Percentiles rank a stretch among this genome's conserved stretches.
Evolutionary conservation across 2,329 filamentous ascomycete genomes (phyloP).

Genomic region (Colletotrichum lentis): DNA sequence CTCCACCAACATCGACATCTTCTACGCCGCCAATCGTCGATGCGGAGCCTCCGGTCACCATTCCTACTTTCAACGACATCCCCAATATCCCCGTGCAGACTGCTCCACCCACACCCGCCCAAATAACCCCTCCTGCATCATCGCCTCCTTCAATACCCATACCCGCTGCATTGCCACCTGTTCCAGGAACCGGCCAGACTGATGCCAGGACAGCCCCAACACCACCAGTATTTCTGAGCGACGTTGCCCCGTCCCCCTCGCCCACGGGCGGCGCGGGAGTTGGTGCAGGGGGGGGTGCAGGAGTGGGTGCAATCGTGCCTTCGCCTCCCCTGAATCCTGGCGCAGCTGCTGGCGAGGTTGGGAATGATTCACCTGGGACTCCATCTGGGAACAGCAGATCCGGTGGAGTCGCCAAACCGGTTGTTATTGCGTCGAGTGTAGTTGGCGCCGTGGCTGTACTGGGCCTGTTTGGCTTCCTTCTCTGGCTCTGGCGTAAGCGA

Average conservation of each 20-base stretch:
- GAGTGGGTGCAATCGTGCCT: constrained; percentile 3
- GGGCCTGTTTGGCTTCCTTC: constrained; percentile 55
- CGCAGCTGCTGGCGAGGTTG: constrained; percentile 30
- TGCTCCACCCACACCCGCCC: constrained; percentile 13
- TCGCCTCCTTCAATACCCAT: constrained; percentile 23
- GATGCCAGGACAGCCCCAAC: constrained; percentile 46
- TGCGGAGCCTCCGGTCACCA: constrained; percentile 29
- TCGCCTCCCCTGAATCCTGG: constrained; percentile 28
- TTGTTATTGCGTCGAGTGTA: constrained; percentile 61
- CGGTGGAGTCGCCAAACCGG: constrained; percentile 45
- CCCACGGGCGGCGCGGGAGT: constrained; percentile 12
- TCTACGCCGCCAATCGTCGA: constrained; percentile 22
- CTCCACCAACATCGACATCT: constrained; percentile 20
- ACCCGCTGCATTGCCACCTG: constrained; percentile 35
- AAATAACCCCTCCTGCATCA: constrained; percentile 11
- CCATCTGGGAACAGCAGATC: constrained; percentile 40
- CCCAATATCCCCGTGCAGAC: constrained; percentile 25
- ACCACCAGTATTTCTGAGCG: constrained; percentile 27
- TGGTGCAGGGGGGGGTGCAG: background rate
- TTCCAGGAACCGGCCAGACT: constrained; percentile 48
- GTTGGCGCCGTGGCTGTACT: constrained; percentile 59
- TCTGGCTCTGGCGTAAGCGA: constrained; percentile 61
- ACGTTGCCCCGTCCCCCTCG: constrained; percentile 16
- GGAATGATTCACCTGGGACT: constrained; percentile 17
- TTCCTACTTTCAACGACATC: constrained; percentile 34